Conservation (phyloP, 768 basidiomycete species). For the Pisolithus sp. region DNA sequence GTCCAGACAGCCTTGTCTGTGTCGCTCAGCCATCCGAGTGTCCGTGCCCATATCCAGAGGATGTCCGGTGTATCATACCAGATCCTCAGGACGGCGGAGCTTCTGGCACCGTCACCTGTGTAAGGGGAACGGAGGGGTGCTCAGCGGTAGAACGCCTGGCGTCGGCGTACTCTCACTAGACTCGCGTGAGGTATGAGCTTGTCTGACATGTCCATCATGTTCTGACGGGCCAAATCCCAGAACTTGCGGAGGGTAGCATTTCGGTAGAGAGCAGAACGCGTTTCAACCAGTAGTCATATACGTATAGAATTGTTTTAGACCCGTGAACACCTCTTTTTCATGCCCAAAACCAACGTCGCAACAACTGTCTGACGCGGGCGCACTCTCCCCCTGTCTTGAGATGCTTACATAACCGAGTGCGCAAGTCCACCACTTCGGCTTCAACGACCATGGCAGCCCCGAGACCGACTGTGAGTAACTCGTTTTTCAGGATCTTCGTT, state of each 20-base stretch:
- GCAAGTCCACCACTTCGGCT: neutral
- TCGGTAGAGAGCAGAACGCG: too few species aligned
- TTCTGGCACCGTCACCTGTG: slow-evolving; percentile 62
- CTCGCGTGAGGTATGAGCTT: neutral
- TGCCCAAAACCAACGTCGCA: too few species aligned
- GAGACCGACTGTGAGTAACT: slow-evolving; percentile 53
- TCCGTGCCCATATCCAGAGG: slow-evolving; percentile 71
- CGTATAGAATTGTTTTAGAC: too few species aligned
- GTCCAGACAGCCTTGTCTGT: slow-evolving; percentile 69
- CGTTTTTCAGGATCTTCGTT: neutral
- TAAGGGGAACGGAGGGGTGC: slow-evolving; percentile 61
- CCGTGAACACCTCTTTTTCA: too few species aligned
- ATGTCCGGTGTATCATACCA: slow-evolving; percentile 70
- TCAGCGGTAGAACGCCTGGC: slow-evolving; percentile 48
- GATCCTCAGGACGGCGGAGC: slow-evolving; percentile 42
- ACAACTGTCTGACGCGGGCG: too few species aligned
- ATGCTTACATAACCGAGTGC: neutral
- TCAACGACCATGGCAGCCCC: slow-evolving; percentile 49
- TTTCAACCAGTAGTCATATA: too few species aligned
- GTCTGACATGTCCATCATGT: neutral
- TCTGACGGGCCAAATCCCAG: neutral
- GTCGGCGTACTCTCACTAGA: slow-evolving; percentile 8
- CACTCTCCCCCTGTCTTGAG: neutral
- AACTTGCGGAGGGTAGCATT: too few species aligned
- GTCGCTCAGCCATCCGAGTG: slow-evolving; percentile 50